Percentiles rank a stretch among this genome's conserved stretches.
Conservation (phyloP, 768 basidiomycete genomes). For the Termitomyces sp. region DNA sequence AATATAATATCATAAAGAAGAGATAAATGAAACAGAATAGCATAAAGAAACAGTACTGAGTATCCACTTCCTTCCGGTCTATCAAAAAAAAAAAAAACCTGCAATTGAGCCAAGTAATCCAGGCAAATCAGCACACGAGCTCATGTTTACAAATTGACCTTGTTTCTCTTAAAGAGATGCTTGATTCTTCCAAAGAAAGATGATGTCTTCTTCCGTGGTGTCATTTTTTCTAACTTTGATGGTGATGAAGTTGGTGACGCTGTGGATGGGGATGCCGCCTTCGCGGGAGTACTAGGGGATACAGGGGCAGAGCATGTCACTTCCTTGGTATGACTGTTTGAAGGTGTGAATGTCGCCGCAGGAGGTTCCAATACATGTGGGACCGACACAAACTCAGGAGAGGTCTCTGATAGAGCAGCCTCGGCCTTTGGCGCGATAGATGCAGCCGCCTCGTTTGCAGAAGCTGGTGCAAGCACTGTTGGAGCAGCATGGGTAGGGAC, state of each 20-base stretch:
- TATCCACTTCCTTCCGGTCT: not conserved
- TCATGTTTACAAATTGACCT: slow-evolving; percentile 31
- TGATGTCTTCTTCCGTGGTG: slow-evolving; percentile 41
- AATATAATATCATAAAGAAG: not conserved
- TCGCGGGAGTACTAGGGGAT: slow-evolving; percentile 5
- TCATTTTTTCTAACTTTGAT: slow-evolving; percentile 29
- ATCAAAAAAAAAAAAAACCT: not conserved
- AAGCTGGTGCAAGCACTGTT: not conserved
- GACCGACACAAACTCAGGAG: not conserved
- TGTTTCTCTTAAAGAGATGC: slow-evolving; percentile 40
- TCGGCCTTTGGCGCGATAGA: not conserved
- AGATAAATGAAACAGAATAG: not conserved
- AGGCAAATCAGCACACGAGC: not conserved
- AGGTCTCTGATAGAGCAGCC: not conserved
- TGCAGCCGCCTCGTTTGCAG: not conserved
- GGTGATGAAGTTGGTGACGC: slow-evolving; percentile 16
- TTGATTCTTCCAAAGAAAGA: slow-evolving; percentile 53
- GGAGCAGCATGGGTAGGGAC: not conserved
- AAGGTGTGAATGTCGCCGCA: not conserved
- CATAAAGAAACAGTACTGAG: not conserved
- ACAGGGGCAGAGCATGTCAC: not conserved
- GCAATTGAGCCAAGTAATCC: not conserved
- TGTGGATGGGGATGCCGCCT: slow-evolving; percentile 21
- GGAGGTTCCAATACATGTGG: not conserved
- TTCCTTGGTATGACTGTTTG: slow-evolving; percentile 3